Percentiles rank a stretch among this genome's conserved stretches.
phyloP scores from a whole-genome alignment of 345 rosid genomes.

The Lenwebbia sp. region DNA sequence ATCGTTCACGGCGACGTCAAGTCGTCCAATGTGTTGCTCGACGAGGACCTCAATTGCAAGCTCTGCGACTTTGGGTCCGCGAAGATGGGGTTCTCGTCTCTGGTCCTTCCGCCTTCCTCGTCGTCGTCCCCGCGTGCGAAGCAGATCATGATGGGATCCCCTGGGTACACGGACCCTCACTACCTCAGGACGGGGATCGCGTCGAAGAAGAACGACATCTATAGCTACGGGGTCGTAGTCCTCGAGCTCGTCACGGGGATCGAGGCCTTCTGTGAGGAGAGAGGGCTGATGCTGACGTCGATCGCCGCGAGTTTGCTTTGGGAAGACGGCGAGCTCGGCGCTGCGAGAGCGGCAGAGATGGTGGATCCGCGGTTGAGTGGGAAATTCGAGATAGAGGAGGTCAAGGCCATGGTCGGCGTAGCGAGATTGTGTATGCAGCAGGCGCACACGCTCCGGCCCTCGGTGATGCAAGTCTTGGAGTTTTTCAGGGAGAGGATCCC shows the following conservation, averaged over 20 bases:
- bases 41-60: slow-evolving; percentile 54
- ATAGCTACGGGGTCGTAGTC: slow-evolving; percentile 69
- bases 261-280: slow-evolving; percentile 59
- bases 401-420: slow-evolving; percentile 30
- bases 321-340: slow-evolving; percentile 2
- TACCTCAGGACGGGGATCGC: slow-evolving; percentile 72
- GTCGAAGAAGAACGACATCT: slow-evolving; percentile 77
- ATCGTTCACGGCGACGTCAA: slow-evolving; percentile 83
- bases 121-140: slow-evolving; percentile 14
- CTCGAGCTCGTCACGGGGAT: slow-evolving; percentile 67
- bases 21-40: slow-evolving; percentile 68
- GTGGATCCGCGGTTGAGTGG: slow-evolving; percentile 52
- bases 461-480: slow-evolving; percentile 36
- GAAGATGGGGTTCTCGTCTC: slow-evolving; percentile 72
- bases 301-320: slow-evolving; percentile 21
- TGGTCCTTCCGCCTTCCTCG: slow-evolving; percentile 29
- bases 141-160: slow-evolving; percentile 68
- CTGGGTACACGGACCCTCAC: slow-evolving; percentile 85
- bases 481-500: slow-evolving; percentile 20
- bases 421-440: slow-evolving; percentile 43
- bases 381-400: slow-evolving; percentile 45
- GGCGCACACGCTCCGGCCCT: slow-evolving; percentile 47
- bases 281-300: slow-evolving; percentile 41
- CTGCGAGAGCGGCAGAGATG: slow-evolving; percentile 16
- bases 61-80: slow-evolving; percentile 89